A percentile compares a stretch with the other conserved stretches of the same genome.
Conservation (phyloP, 192 early-diverging fungal species). For the Phlyctochytrium bullatum region DNA sequence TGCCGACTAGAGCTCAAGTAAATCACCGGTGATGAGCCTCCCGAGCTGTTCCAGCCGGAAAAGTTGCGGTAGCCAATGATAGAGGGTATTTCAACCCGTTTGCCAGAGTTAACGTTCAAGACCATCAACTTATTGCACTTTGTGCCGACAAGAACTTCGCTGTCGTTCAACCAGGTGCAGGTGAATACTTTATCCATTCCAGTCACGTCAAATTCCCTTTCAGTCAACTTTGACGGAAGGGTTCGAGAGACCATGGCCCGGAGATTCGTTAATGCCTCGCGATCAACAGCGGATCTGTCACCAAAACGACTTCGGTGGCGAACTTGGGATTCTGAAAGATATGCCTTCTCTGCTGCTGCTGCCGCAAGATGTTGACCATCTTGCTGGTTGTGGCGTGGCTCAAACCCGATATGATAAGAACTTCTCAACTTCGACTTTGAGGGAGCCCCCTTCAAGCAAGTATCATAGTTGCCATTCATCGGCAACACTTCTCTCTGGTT, state of each 20-base stretch:
- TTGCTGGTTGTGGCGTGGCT: background rate
- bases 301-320: too few species aligned
- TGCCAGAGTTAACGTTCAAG: constrained; percentile 34
- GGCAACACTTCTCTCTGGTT: too few species aligned
- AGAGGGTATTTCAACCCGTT: constrained; percentile 35
- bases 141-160: constrained; percentile 57
- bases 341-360: background rate
- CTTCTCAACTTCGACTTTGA: background rate
- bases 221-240: background rate
- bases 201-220: background rate
- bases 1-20: too few species aligned
- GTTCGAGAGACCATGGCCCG: background rate
- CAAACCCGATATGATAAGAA: background rate
- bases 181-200: constrained; percentile 61
- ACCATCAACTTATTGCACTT: constrained; percentile 56
- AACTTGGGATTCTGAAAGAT: background rate
- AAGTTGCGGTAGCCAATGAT: background rate
- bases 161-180: constrained; percentile 45
- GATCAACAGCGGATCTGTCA: too few species aligned
- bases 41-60: background rate
- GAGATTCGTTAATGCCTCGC: background rate
- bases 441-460: too few species aligned
- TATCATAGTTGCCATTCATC: too few species aligned
- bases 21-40: background rate
- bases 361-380: background rate